Percentiles rank a stretch among this genome's conserved stretches.
These are phyloP conservation scores for Diplotaxis tenuifolia DNA, from an alignment of 345 rosid species.

Conservation along the genomic window DNA sequence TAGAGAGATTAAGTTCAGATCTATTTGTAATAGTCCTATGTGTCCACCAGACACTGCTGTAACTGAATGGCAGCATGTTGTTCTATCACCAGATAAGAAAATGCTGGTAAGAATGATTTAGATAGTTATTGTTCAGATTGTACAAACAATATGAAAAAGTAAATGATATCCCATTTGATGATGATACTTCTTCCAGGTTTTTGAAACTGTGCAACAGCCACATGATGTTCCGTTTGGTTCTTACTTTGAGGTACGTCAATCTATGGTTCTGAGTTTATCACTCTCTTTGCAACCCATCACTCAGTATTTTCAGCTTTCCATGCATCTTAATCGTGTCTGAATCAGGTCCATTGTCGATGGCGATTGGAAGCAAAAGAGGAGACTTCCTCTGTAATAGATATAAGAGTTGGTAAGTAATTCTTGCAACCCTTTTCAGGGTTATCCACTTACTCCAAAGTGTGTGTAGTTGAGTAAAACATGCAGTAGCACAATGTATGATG, in stretches of 20 bases:
- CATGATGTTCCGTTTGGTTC: constrained; percentile 99
- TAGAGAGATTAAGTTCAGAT: constrained; percentile 84
- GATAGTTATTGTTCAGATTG: not conserved
- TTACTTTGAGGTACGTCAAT: constrained; percentile 67
- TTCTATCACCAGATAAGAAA: constrained; percentile 75
- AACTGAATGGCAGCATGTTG: constrained; percentile 91
- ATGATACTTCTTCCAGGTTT: constrained; percentile 49
- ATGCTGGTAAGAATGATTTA: constrained; percentile 48
- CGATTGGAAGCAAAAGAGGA: constrained; percentile 60
- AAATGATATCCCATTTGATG: not conserved
- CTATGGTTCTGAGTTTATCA: not conserved
- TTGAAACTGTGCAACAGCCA: constrained; percentile 94
- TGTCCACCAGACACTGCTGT: constrained; percentile 98
- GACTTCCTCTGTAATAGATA: constrained; percentile 53
- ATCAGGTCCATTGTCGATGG: constrained; percentile 89
- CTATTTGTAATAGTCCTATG: constrained; percentile 88
- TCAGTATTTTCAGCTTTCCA: not conserved
- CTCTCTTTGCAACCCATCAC: not conserved
- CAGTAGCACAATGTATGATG: constrained; percentile 8
- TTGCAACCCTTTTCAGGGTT: not conserved
- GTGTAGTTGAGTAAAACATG: not conserved
- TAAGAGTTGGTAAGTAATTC: constrained; percentile 77
- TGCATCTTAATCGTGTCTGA: constrained; percentile 13
- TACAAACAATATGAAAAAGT: not conserved
- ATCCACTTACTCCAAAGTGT: not conserved